A percentile compares a stretch with the other conserved stretches of the same genome.
These are phyloP conservation scores for Lolium rigidum DNA, from an alignment of 176 grass and related monocot genomes.

Conservation along the genomic window DNA sequence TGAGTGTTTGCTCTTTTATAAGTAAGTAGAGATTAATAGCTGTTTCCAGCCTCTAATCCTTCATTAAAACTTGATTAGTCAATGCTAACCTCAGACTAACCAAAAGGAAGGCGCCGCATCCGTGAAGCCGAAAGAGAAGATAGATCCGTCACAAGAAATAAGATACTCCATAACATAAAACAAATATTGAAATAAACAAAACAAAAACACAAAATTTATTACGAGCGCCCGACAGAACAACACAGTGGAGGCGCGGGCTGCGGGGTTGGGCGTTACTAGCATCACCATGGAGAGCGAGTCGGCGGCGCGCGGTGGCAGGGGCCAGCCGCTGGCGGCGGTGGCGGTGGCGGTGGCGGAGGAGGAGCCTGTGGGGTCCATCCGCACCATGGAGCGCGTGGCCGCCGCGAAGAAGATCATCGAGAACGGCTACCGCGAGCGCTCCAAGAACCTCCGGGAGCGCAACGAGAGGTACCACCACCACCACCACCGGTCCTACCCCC, in stretches of 20 bases:
- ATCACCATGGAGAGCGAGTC: constrained; percentile 57
- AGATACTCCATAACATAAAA: too few species aligned
- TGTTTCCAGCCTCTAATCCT: constrained; percentile 26
- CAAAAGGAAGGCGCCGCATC: background rate
- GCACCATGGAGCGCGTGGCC: constrained; percentile 97
- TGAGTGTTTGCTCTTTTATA: too few species aligned
- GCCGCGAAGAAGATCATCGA: constrained; percentile 99
- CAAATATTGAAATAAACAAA: too few species aligned
- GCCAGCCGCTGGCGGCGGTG: constrained; percentile 55
- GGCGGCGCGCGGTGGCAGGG: background rate
- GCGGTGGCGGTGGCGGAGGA: constrained; percentile 58
- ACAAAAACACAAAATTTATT: too few species aligned
- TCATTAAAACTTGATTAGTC: background rate
- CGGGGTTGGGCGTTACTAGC: constrained; percentile 2
- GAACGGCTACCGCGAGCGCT: constrained; percentile 96
- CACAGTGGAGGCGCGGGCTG: constrained; percentile 19
- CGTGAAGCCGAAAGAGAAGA: background rate
- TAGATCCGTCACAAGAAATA: too few species aligned
- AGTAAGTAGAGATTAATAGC: background rate
- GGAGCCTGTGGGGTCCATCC: constrained; percentile 51
- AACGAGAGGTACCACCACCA: constrained; percentile 73
- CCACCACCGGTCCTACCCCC: background rate
- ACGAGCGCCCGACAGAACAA: too few species aligned
- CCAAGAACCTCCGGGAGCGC: constrained; percentile 89
- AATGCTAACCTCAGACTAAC: background rate